Evolutionary conservation across 441 rosid species (phyloP), one percentile per base, ranked within the genome.

Genomic region (Lepidium campestre): DNA sequence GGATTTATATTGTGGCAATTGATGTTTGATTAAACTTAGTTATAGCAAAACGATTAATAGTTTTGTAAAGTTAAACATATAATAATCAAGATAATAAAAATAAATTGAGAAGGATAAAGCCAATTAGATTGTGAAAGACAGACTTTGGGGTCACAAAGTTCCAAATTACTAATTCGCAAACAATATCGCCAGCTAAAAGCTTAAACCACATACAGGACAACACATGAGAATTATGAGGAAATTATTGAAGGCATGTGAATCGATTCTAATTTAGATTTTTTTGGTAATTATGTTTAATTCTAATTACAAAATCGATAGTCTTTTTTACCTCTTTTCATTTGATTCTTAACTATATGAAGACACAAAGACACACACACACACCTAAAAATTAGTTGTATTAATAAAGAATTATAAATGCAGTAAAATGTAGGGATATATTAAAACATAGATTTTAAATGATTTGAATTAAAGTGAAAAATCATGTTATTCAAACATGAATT

Each of bases 181-280:
- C 10, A 50, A 13, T 40, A 14, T 52, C 31, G 22, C 32, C 50
- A 69, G 55, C 61, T 52, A 42, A 57, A 35, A 35, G 25, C 13
- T 23, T 17, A 17, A 55, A 13, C 11, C 13, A 36, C 32, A 20
- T 6, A 13, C 18, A 1, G 15, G 62, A 1, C 7, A 5, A 58
- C 55, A 41, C 31, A 61, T 34, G 37, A 15, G 29, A 59, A 40
- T 53, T 22, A 56, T 14, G 62, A 52, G 47, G 23, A 29, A 15
- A 59, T 68, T 47, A 49, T 37, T 52, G 20, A 14, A 40, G 14
- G 32, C 46, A 50, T 60, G 67, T 69, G 61, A 53, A 60, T 60
- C 20, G 45, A 50, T 60, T 40, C 50, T 27, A 23, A 6, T 44
- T 20, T 22, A 65, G 6, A 2, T 14, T 11, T 6, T 23, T 47